Evolutionary conservation across 352 stramenopile genomes (phyloP).

Genomic region (Aphanomyces astaci): DNA sequence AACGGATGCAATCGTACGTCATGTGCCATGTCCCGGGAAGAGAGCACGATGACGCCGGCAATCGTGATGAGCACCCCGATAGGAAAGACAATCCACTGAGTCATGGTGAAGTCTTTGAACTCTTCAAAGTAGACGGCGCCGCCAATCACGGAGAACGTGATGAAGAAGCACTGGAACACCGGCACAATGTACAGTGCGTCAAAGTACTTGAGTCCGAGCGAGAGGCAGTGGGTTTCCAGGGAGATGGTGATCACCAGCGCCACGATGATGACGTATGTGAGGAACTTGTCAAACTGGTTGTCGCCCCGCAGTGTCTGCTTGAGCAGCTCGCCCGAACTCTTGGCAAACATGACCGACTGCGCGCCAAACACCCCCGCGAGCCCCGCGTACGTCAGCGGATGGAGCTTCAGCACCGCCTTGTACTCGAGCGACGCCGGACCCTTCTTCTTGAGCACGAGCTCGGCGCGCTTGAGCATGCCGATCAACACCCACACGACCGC

Average conservation of each 20-base stretch:
- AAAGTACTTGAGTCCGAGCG: conserved; percentile 70
- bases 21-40: conserved; percentile 55
- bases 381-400: conserved; percentile 63
- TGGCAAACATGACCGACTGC: conserved; percentile 80
- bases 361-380: conserved; percentile 69
- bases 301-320: conserved; percentile 65
- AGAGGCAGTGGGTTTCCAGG: conserved; percentile 84
- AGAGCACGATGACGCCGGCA: conserved; percentile 59
- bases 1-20: conserved; percentile 5
- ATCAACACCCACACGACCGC: conserved; percentile 35
- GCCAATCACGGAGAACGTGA: conserved; percentile 83
- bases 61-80: conserved; percentile 58
- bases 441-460: conserved; percentile 38
- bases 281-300: conserved; percentile 58
- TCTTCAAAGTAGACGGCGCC: conserved; percentile 87
- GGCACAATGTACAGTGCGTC: conserved; percentile 83
- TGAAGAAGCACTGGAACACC: conserved; percentile 87
- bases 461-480: conserved; percentile 40
- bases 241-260: conserved; percentile 74
- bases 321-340: conserved; percentile 71
- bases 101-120: conserved; percentile 44
- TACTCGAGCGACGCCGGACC: conserved; percentile 44
- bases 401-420: conserved; percentile 34
- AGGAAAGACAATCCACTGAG: conserved; percentile 27
- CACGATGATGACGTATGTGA: conserved; percentile 79